Evolutionary conservation across 768 basidiomycete species (phyloP).

Genomic region (Fomitopsis pulvina): DNA sequence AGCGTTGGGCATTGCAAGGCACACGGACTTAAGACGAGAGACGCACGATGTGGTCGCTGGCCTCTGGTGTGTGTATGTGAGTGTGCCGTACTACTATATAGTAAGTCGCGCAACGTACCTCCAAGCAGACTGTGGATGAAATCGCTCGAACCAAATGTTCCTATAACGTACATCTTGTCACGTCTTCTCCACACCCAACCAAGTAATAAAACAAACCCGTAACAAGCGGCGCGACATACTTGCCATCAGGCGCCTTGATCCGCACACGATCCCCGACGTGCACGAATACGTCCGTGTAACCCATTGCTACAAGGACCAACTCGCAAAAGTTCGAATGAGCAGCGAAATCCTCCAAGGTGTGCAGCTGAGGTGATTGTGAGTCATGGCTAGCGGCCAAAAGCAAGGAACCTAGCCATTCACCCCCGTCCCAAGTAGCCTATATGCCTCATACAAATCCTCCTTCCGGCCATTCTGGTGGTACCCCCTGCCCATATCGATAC

Average conservation of each 20-base stretch:
- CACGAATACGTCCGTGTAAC: constrained; percentile 69
- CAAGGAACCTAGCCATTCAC: constrained; percentile 30
- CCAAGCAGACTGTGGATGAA: constrained; percentile 74
- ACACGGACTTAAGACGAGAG: neutral
- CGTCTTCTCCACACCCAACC: neutral
- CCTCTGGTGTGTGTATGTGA: constrained; percentile 33
- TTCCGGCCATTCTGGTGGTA: constrained; percentile 52
- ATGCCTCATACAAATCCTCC: constrained; percentile 71
- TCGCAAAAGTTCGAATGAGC: constrained; percentile 93
- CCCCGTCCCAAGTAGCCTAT: constrained; percentile 67
- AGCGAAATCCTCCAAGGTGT: constrained; percentile 81
- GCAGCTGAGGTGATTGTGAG: constrained; percentile 39
- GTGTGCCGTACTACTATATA: neutral
- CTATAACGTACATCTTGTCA: constrained; percentile 26
- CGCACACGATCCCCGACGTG: constrained; percentile 82
- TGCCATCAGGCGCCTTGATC: constrained; percentile 68
- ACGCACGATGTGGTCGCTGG: constrained; percentile 54
- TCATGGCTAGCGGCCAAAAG: neutral
- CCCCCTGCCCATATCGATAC: constrained; percentile 72
- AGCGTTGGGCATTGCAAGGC: neutral
- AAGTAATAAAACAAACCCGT: constrained; percentile 42
- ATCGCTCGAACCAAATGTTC: constrained; percentile 74
- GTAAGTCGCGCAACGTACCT: constrained; percentile 35
- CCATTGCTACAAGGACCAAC: constrained; percentile 67
- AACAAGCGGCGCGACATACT: constrained; percentile 73